Percentiles rank a stretch among this genome's conserved stretches.
Evolutionary conservation across 352 stramenopile species (phyloP).

Genomic region (Aphanomyces astaci): DNA sequence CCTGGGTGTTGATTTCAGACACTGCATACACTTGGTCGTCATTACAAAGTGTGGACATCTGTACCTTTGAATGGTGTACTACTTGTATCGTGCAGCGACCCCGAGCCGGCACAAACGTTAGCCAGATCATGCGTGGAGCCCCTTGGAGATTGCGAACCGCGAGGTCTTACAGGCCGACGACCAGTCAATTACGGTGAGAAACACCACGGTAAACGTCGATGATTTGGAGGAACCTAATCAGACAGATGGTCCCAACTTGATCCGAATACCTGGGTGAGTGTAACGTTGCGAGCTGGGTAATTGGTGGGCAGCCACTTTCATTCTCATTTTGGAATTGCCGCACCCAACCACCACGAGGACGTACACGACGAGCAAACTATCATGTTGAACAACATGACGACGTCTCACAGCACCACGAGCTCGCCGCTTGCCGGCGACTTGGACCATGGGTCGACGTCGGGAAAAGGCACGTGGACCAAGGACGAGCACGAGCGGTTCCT

Average conservation of each 20-base stretch:
- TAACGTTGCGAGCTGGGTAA: not conserved
- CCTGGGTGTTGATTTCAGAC: no score
- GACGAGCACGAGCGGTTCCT: conserved; percentile 22
- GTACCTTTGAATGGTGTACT: no score
- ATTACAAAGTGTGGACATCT: no score
- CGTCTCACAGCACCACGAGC: conserved; percentile 3
- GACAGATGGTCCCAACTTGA: no score
- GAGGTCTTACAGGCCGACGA: no score
- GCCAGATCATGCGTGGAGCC: not conserved
- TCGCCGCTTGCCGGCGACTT: not conserved
- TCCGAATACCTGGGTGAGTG: conserved; percentile 1
- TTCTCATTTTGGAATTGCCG: conserved; percentile 10
- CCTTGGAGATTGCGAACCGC: not conserved
- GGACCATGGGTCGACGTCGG: not conserved
- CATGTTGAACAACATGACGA: not conserved
- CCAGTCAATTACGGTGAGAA: not conserved
- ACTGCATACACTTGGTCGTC: no score
- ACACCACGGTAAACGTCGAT: no score
- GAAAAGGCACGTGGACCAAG: conserved; percentile 24
- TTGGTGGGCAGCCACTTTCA: not conserved
- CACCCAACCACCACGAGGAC: not conserved
- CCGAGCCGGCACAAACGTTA: no score
- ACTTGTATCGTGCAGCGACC: no score
- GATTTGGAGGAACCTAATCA: no score
- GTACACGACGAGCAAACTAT: not conserved